Base-by-base conservation (phyloP, 208 protist genomes). In the Leishmania amazonensis region DNA sequence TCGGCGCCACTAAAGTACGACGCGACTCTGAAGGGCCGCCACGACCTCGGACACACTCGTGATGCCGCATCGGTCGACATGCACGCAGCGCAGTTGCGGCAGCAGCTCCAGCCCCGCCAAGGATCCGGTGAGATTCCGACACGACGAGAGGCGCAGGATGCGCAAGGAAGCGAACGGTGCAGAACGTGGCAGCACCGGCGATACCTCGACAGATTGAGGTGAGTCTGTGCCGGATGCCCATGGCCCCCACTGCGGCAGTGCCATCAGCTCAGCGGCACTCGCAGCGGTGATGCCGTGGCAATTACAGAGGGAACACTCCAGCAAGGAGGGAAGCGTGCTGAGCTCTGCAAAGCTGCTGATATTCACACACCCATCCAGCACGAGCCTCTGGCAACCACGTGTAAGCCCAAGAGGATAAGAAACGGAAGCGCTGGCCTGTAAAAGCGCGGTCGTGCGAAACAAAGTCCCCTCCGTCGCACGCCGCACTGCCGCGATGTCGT, bases 281-380 rank as follows among this genome's bases (percentile, higher is more conserved):
- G 54, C 70, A 15, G 31, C 70, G 4, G 79, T 82, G 49, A 82
- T 76, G 45, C 71, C 71, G 31, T 35, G 49, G 24, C 79, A 77
- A 28, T 82, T 77, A 42, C 79, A 64, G 38, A 82, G 28, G 42
- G 79, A 82, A 19, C 77, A 47, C 24, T 76, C 79, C 47, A 77
- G 13, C 40, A 82, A 60, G 40, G 45, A 72, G 0, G 79, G 45
- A 0, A 82, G 79, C 19, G 47, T 9, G 45, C 58, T 58, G 17
- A 82, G 19, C 11, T 72, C 71, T 1, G 35, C 54, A 21, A 77
- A 60, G 31, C 79, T 73, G 21, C 47, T 24, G 35, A 82, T 58
- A 24, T 82, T 82, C 79, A n/a, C 79, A 31, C 79, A 82, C 71
- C 79, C 79, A 60, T 82, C 79, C 53, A 82, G 40, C n/a, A 77